Evolutionary conservation across 108 stramenopile genomes (phyloP), one percentile per base, ranked within the genome.

Genomic region (Skeletonema tropicum): DNA sequence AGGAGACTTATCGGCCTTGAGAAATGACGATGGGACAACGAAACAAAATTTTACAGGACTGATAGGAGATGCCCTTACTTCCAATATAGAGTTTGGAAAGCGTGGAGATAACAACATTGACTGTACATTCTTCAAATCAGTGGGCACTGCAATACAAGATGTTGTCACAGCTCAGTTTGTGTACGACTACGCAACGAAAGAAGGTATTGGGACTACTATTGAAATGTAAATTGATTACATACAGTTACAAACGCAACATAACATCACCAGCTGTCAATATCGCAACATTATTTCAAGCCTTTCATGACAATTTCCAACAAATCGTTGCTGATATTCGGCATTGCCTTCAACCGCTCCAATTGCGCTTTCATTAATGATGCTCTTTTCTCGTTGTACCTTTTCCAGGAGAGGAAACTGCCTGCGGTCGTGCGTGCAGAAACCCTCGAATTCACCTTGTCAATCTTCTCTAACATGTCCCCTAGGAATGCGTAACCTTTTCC

Each of bases 381-480:
- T 52, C 93, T 87, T 23, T 82, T 55, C 49, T 88, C 93, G 57
- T 91, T 86, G 79, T 88, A 96, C 29, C 87, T 82, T 49, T 85
- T 85, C 95, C 94, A 97, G n/a, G 71, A 72, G 72, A 97, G 90
- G 38, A 99, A 84, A 21, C 83, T 60, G 6, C 81, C 75, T 0
- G 86, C 89, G 67, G 97, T 62, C 46, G 70, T 71, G 21, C 97
- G 92, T 3, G 94, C 85, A 15, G 91, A 90, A 49, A 99, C 87
- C 76, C 97, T 96, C 14, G 98, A 91, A 74, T 99, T 99, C 21
- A 97, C 65, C 59, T 85, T 70, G 74, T 99, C 98, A 3, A 98
- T 70, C 57, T 90, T 83, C 39, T 78, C 71, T 23, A 98, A 62
- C 32, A 84, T 81, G 48, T 98, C 94, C 3, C 89, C 88, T 10